phyloP scores from a whole-genome alignment of 2,329 filamentous ascomycete species.

The Diplodia scrobiculata region DNA sequence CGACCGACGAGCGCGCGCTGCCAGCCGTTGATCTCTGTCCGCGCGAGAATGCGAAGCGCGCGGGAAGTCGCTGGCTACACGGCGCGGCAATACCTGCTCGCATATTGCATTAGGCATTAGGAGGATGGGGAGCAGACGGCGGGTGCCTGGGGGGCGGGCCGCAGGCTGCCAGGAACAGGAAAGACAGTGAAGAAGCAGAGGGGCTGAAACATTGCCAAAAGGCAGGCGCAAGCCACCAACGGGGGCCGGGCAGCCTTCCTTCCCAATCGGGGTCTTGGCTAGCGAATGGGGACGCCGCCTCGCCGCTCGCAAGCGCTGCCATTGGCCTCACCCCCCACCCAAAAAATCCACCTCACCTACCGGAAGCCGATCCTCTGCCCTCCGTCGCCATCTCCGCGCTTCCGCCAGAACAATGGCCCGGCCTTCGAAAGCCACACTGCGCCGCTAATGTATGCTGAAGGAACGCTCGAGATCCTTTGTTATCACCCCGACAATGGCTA shows the following conservation, averaged over 20 bases:
- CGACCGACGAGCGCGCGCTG: neutral
- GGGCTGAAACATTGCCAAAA: conserved; percentile 4
- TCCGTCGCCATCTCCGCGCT: neutral
- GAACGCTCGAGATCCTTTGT: neutral
- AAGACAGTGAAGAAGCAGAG: neutral
- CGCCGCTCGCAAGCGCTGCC: conserved; percentile 5
- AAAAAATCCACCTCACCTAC: neutral
- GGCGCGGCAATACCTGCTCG: conserved; percentile 4
- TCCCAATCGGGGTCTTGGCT: neutral
- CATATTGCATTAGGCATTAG: neutral
- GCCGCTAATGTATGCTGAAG: conserved; percentile 19
- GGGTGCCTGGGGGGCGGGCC: neutral
- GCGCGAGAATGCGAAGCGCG: conserved; percentile 5
- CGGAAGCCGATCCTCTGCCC: neutral
- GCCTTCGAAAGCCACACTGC: conserved; percentile 11
- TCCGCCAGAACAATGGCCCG: neutral
- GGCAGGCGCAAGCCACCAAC: conserved; percentile 4
- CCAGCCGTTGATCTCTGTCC: neutral
- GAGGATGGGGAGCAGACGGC: neutral
- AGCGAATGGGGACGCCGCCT: neutral
- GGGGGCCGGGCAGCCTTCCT: neutral
- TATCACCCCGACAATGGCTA: neutral
- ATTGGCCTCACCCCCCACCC: neutral
- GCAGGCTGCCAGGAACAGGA: conserved; percentile 15
- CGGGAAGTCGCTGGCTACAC: conserved; percentile 5